Conservation (phyloP, 2,329 filamentous ascomycete species). For the Exophiala mesophila region DNA sequence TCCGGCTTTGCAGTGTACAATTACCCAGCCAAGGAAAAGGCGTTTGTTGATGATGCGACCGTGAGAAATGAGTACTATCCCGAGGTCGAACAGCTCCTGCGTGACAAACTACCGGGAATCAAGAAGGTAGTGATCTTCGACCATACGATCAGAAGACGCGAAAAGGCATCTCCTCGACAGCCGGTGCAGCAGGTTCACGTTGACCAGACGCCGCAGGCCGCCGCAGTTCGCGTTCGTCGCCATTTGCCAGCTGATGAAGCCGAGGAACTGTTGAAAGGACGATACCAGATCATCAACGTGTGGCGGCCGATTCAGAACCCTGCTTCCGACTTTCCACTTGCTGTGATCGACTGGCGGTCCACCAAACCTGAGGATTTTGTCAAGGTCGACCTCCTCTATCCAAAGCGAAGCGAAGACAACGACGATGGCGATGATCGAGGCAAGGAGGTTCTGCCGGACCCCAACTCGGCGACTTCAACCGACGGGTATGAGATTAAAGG, state of each 20-base stretch:
- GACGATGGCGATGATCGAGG: conserved; percentile 49
- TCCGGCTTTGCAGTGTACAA: conserved; percentile 55
- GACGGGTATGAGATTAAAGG: conserved; percentile 60
- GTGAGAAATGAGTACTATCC: conserved; percentile 56
- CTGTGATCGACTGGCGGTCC: conserved; percentile 61
- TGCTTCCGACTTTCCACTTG: conserved; percentile 63
- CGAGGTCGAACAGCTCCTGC: conserved; percentile 57
- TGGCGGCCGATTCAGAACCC: conserved; percentile 63
- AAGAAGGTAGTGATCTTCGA: conserved; percentile 66
- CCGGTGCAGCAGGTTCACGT: conserved; percentile 68
- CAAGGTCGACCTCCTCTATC: conserved; percentile 60
- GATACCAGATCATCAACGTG: conserved; percentile 66
- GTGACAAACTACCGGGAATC: conserved; percentile 50
- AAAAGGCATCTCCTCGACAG: conserved; percentile 52
- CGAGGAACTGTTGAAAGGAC: conserved; percentile 51
- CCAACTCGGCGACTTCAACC: conserved; percentile 42
- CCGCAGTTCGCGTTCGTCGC: conserved; percentile 56
- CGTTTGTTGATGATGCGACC: conserved; percentile 52
- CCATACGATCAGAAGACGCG: conserved; percentile 61
- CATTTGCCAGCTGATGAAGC: conserved; percentile 55
- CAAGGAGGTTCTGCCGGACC: conserved; percentile 53
- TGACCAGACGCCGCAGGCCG: conserved; percentile 63
- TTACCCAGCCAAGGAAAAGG: conserved; percentile 49
- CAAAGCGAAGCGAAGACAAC: conserved; percentile 48
- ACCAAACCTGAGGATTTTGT: conserved; percentile 56